Base-by-base conservation (phyloP, 345 rosid species). In the Syzygium oleosum region DNA sequence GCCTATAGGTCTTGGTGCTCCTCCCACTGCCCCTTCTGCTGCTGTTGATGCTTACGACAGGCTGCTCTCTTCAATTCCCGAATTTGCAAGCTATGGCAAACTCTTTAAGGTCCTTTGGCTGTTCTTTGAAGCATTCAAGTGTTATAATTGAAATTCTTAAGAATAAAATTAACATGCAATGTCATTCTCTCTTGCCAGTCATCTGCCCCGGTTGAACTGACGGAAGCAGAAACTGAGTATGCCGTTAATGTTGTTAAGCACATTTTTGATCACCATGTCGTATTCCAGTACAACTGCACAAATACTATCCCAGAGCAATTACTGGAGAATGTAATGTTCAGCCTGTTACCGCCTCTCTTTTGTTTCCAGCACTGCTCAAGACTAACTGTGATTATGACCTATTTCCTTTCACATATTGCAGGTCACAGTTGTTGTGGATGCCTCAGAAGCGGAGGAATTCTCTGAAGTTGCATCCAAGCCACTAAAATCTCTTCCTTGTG, bases 211-310 rank as follows among this genome's bases (percentile, higher is more conserved):
- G 97, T 96, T 91, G 99, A 98, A 93, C 94, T 96, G 88, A 96
- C 99, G 58, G 99, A 98, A 94, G 96, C 98, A 88, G 99, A 96
- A 91, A 98, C 99, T 49, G 99, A 98, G 89, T 98, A 98, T 87
- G 95, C 98, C 3, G 99, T 98, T 88, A 96, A 96, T 93, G 99
- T 92, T 90, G 96, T 98, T 52, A 96, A 98, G 91, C 99, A 98
- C 92, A 94, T 98, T 27, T 98, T 94, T 87, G 97, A 96, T 88
- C 91, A 92, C 55, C 98, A 96, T 90, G 95, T 96, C 73, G 96
- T 98, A 90, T 94, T 98, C 90, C 99, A 98, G 94, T 98, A 95
- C 91, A 96, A 96, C 93, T 96, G 99, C 94, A 96, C 98, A 85
- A 98, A 98, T 90, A 98, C 99, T 58, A 94, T 98, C 85, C 98